phyloP scores from a whole-genome alignment of 306 rosid genomes.

The Cucumis melo region DNA sequence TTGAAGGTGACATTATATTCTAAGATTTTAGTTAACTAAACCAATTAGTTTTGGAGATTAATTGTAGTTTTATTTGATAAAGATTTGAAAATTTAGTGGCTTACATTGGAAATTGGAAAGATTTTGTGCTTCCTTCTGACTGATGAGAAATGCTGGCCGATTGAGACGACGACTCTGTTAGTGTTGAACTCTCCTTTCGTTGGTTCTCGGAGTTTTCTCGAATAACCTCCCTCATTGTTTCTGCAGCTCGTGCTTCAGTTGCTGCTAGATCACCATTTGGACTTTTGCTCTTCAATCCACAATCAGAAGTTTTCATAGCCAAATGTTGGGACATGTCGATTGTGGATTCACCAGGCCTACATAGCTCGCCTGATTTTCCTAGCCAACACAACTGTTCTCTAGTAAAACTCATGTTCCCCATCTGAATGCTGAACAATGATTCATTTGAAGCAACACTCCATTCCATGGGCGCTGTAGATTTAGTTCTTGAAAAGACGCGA shows the following conservation, averaged over 20 bases:
- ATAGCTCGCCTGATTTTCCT: slow-evolving; percentile 41
- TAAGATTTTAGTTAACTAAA: background rate
- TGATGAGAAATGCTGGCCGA: slow-evolving; percentile 19
- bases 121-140: slow-evolving; percentile 32
- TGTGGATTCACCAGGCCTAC: slow-evolving; percentile 18
- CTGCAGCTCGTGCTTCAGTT: slow-evolving; percentile 52
- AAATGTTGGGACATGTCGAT: slow-evolving; percentile 17
- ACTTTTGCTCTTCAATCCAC: slow-evolving; percentile 10
- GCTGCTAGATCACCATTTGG: slow-evolving; percentile 7
- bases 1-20: background rate
- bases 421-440: slow-evolving; percentile 76
- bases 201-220: slow-evolving; percentile 31
- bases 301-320: slow-evolving; percentile 18
- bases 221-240: slow-evolving; percentile 67
- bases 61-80: background rate
- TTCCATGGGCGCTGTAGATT: slow-evolving; percentile 34
- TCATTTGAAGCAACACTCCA: slow-evolving; percentile 83
- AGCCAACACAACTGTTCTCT: slow-evolving; percentile 27
- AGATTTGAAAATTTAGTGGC: slow-evolving; percentile 5
- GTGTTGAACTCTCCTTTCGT: background rate
- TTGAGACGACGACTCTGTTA: background rate
- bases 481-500: slow-evolving; percentile 55
- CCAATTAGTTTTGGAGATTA: background rate
- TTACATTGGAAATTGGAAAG: slow-evolving; percentile 71
- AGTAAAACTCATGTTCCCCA: slow-evolving; percentile 79